Evolutionary conservation across 768 basidiomycete species (phyloP), one percentile per base, ranked within the genome.

Genomic region (Gloeopeniophorella convolvens): DNA sequence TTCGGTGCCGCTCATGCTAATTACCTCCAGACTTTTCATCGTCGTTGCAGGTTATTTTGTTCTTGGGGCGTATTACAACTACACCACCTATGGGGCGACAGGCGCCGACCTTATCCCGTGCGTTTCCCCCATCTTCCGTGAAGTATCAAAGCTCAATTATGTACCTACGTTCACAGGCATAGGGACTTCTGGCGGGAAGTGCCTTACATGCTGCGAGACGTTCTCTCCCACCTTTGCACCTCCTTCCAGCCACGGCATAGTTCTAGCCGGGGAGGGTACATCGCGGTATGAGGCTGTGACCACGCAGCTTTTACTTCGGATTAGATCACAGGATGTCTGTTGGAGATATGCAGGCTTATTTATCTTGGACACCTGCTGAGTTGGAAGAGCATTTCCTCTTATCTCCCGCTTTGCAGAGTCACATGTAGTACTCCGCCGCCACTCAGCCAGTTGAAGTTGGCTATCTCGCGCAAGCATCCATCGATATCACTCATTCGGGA

Each of bases 161-260:
- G 47, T 45, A 34, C 35, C 34, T 41, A 54, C 12, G 6, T 28
- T 13, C 24, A 12, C 56, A 91, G 88, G 51, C 89, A 92, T 66
- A 85, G 89, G 42, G 87, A 90, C 62, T 92, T 92, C 66, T 91
- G 89, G 89, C 72, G 80, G 64, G 89, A 92, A 66, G 86, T 91
- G 3, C 89, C 89, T 4, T 89, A 88, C 58, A 85, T 92, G 80
- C 64, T 89, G 37, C 74, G 75, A 35, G 89, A 91, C 59, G 83
- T 92, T 20, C 63, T 84, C 44, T 78, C 82, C 18, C 87, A 90
- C 66, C 66, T 91, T 32, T 89, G 86, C 65, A 81, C 85, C 13
- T 75, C 75, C 36, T 76, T 86, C 33, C 81, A 83, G 42, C 80
- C 83, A 57, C 77, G 80, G 59, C 79, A 79, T 31, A 70, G 76